Evolutionary conservation across 129 eudicot species (phyloP).

Genomic region (Glebionis coronaria): DNA sequence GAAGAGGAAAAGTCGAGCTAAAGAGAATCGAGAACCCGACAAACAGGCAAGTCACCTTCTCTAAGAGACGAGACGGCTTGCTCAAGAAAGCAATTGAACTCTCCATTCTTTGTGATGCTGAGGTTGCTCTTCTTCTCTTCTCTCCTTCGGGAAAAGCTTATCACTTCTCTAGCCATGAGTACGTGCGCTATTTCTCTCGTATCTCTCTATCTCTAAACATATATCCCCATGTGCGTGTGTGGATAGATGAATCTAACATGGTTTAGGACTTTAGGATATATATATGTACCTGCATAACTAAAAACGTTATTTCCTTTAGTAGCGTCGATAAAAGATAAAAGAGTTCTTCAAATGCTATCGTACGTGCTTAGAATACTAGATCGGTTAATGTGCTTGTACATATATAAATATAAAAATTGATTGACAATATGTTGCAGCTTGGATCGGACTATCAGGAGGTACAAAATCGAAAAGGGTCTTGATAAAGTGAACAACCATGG

Average conservation of each 20-base stretch:
- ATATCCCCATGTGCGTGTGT: neutral
- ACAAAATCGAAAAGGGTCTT: constrained; percentile 58
- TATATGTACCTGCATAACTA: too few relatives aligned
- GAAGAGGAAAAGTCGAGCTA: constrained; percentile 74
- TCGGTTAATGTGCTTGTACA: too few relatives aligned
- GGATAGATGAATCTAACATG: neutral
- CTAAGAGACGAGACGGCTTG: constrained; percentile 74
- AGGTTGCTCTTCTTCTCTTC: constrained; percentile 57
- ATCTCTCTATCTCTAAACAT: too few relatives aligned
- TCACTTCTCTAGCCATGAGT: constrained; percentile 62
- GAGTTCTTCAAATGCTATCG: too few relatives aligned
- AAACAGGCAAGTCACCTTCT: constrained; percentile 73
- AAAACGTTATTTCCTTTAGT: too few relatives aligned
- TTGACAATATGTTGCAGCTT: constrained; percentile 36
- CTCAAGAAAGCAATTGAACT: constrained; percentile 67
- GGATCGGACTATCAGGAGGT: constrained; percentile 60
- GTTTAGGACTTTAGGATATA: too few relatives aligned
- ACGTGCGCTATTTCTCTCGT: neutral
- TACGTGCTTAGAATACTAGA: too few relatives aligned
- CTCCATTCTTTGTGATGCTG: constrained; percentile 67
- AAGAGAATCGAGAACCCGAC: constrained; percentile 71
- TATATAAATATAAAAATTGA: neutral
- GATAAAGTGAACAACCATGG: constrained; percentile 40
- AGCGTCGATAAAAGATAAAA: too few relatives aligned
- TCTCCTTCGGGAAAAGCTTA: constrained; percentile 63